Evolutionary conservation across 2,329 filamentous ascomycete species (phyloP), one percentile per base, ranked within the genome.

Genomic region (Epichloe bromicola): DNA sequence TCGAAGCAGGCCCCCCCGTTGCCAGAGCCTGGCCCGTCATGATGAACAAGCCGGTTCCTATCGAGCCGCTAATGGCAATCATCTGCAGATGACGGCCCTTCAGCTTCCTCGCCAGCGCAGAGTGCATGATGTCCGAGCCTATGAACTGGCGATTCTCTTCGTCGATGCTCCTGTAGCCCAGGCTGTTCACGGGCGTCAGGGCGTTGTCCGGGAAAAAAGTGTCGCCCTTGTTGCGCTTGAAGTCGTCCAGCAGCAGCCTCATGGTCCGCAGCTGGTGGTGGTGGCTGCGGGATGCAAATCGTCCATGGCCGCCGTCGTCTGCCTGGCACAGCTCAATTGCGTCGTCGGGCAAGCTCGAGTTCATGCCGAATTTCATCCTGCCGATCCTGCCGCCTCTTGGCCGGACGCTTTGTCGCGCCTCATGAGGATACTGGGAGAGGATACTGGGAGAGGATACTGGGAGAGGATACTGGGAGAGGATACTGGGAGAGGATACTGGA

Each of bases 41-140:
- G 42, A 96, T 87, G 64, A 95, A 95, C 2, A 95, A 73, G 56
- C 90, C 89, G 23, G 86, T 90, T 38, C 44, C 49, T 51, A 95
- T 95, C 12, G 86, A 91, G 43, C 89, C 89, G 60, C 89, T 89
- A 57, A 96, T 95, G 14, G 91, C 91, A 73, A 96, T 96, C 91
- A 96, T 96, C 72, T 96, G 90, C 63, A 96, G 65, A 72, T 96
- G 91, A 46, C 89, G 77, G 20, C 83, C 82, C 69, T 93, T 91
- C 58, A 95, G 69, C 65, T 81, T 83, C 61, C 88, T 76, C 48
- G 85, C 80, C 47, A 97, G 74, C 8, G 84, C 80, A 44, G 86
- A 83, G 56, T 83, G 76, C 3, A 87, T 85, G 2, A 88, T 90
- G 61, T 89, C 83, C 56, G 87, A 69, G 62, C 87, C 77, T 46